phyloP scores from a whole-genome alignment of 2,329 filamentous ascomycete genomes.

The Seiridium unicorne region DNA sequence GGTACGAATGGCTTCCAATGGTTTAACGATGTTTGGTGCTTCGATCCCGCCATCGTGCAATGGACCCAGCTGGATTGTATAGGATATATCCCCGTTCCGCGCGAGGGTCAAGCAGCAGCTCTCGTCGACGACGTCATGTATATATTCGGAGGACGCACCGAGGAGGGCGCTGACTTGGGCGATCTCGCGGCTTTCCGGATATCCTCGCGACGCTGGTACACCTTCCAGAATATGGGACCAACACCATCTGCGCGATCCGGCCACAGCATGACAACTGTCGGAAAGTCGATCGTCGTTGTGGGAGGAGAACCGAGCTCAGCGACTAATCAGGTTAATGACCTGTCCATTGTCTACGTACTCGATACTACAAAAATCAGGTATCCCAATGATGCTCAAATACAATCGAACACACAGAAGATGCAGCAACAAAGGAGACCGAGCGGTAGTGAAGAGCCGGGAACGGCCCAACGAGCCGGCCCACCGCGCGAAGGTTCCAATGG shows the following conservation, averaged over 20 bases:
- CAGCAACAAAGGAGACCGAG: conserved; percentile 43
- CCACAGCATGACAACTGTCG: conserved; percentile 95
- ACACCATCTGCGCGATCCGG: conserved; percentile 91
- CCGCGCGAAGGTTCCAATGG: conserved; percentile 53
- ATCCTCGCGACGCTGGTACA: conserved; percentile 90
- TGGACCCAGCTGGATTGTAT: conserved; percentile 95
- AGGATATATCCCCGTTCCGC: conserved; percentile 89
- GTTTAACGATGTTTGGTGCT: conserved; percentile 99
- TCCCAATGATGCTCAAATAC: conserved; percentile 68
- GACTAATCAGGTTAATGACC: conserved; percentile 74
- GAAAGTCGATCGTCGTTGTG: conserved; percentile 87
- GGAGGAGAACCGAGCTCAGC: conserved; percentile 93
- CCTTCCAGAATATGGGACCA: conserved; percentile 98
- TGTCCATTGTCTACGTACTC: conserved; percentile 86
- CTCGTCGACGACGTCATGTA: conserved; percentile 99
- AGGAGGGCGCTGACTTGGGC: conserved; percentile 88
- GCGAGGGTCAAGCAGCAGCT: conserved; percentile 91
- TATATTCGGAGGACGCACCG: conserved; percentile 92
- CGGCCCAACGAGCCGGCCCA: conserved; percentile 32
- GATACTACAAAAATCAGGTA: conserved; percentile 97
- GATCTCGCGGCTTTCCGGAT: conserved; percentile 80
- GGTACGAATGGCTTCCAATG: conserved; percentile 93
- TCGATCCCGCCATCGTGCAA: conserved; percentile 76
- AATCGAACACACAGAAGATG: conserved; percentile 35
- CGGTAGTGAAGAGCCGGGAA: conserved; percentile 22